These are phyloP conservation scores for Pisolithus tinctorius DNA, from an alignment of 768 basidiomycete genomes.

Conservation along the genomic window DNA sequence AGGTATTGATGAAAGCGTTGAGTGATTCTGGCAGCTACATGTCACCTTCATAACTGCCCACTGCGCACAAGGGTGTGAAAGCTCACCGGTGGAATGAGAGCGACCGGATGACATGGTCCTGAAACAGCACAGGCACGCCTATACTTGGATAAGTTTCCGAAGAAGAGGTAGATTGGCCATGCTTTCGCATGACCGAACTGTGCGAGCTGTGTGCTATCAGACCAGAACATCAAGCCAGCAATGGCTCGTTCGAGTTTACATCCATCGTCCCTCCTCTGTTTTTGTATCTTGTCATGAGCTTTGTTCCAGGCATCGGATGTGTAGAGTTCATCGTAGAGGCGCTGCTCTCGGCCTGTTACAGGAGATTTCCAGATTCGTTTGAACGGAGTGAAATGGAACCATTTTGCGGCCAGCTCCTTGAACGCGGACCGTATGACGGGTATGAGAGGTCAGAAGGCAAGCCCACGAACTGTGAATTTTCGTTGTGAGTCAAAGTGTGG, in stretches of 20 bases:
- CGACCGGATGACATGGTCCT: constrained; percentile 33
- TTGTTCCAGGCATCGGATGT: constrained; percentile 10
- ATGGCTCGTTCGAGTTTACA: constrained; percentile 7
- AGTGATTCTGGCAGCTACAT: neutral
- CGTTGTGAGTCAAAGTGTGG: no score
- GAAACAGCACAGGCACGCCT: constrained; percentile 22
- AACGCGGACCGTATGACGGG: constrained; percentile 8
- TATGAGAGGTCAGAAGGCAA: constrained; percentile 11
- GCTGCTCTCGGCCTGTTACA: neutral
- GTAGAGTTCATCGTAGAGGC: constrained; percentile 14
- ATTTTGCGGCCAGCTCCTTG: neutral
- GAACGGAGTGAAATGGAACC: constrained; percentile 20
- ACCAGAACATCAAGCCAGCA: constrained; percentile 3
- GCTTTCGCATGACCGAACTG: constrained; percentile 27
- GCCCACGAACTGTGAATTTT: constrained; percentile 3
- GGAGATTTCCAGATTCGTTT: constrained; percentile 11
- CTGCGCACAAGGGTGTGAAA: no score
- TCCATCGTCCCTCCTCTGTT: neutral
- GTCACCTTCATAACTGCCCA: neutral
- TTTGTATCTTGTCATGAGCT: constrained; percentile 12
- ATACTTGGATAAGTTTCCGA: constrained; percentile 39
- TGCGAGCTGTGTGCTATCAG: neutral
- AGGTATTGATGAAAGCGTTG: neutral
- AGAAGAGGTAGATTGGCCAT: no score
- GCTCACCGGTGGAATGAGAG: constrained; percentile 36